phyloP scores from a whole-genome alignment of 352 stramenopile species.

The Phytophthora pluvialis region DNA sequence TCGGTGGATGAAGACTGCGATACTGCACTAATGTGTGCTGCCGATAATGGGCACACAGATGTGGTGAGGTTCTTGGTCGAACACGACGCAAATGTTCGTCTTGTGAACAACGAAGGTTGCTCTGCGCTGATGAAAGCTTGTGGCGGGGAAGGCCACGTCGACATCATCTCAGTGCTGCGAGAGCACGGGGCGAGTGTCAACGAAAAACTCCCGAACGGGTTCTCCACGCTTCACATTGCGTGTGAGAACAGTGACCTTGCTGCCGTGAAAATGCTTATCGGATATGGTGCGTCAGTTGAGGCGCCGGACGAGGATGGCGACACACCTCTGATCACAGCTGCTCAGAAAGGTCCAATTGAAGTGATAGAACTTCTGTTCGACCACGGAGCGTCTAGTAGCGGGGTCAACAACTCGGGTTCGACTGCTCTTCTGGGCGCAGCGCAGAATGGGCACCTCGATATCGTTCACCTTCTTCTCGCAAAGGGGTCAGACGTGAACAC shows the following conservation, averaged over 20 bases:
- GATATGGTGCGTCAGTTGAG: neutral
- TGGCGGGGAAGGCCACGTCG: neutral
- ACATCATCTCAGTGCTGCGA: conserved; percentile 3
- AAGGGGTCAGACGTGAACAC: neutral
- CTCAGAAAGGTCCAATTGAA: neutral
- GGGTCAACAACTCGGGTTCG: neutral
- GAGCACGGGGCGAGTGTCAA: conserved; percentile 5
- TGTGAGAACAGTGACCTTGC: conserved; percentile 1
- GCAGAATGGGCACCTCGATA: neutral
- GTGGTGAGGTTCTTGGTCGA: conserved; percentile 15
- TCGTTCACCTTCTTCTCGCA: conserved; percentile 2
- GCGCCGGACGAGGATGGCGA: conserved; percentile 1
- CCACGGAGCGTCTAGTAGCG: neutral
- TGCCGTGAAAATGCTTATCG: conserved; percentile 1
- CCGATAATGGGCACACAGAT: neutral
- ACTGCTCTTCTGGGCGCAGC: neutral
- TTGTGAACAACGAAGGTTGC: neutral
- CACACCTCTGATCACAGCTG: conserved; percentile 4
- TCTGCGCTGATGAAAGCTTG: conserved; percentile 9
- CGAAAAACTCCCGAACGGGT: conserved; percentile 6
- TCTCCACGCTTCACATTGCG: conserved; percentile 11
- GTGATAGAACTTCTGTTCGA: neutral
- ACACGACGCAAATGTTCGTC: neutral
- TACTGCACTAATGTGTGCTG: conserved; percentile 13
- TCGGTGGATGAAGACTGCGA: conserved; percentile 3